Conservation (phyloP, 75 land plant species). For the Sequoia sempervirens region DNA sequence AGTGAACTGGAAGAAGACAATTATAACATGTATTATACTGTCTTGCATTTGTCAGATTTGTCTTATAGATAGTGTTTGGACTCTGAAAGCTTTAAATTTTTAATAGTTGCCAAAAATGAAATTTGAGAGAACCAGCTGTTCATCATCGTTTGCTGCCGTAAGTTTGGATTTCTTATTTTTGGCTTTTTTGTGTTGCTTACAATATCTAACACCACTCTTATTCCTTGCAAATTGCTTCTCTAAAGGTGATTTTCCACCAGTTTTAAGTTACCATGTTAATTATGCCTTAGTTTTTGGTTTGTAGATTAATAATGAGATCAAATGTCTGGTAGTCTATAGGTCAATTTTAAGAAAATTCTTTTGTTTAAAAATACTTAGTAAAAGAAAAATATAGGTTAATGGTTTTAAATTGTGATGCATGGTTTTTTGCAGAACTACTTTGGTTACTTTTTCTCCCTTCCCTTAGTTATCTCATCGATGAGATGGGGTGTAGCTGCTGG, state of each 20-base stretch:
- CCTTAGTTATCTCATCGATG: constrained; percentile 84
- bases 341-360: not conserved
- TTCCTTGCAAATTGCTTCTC: not conserved
- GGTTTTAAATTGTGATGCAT: constrained; percentile 3
- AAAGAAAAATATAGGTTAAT: not conserved
- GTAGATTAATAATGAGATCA: not conserved
- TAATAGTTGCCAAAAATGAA: not conserved
- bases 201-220: not conserved
- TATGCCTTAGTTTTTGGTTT: not conserved
- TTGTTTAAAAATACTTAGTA: not conserved
- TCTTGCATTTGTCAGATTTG: not conserved
- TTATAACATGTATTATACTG: not conserved
- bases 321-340: not conserved
- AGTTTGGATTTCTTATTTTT: no score
- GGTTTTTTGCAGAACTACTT: constrained; percentile 71
- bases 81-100: not conserved
- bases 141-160: no score
- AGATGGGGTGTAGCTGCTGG: constrained; percentile 95
- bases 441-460: constrained; percentile 88
- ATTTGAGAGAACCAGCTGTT: not conserved
- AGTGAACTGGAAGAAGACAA: no score
- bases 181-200: not conserved
- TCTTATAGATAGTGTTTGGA: not conserved
- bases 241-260: not conserved
- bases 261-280: not conserved